Evolutionary conservation across 2,329 filamentous ascomycete species (phyloP).

Genomic region (Lojkania enalia): DNA sequence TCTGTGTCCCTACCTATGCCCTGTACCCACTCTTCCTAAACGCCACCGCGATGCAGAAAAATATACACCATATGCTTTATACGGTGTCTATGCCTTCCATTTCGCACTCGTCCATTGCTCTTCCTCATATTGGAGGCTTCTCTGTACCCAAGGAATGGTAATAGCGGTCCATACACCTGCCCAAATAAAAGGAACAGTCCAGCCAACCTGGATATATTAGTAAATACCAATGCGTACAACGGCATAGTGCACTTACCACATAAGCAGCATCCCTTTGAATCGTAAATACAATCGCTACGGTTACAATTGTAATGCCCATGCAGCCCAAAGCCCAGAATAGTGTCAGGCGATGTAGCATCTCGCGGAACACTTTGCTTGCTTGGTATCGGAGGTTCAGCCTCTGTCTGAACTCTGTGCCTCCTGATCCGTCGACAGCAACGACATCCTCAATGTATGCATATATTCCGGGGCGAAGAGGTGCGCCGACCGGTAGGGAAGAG

Average conservation of each 20-base stretch:
- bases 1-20: no score
- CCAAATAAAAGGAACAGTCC: slow-evolving; percentile 55
- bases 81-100: slow-evolving; percentile 40
- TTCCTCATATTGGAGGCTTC: slow-evolving; percentile 39
- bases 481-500: slow-evolving; percentile 55
- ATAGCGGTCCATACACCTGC: slow-evolving; percentile 51
- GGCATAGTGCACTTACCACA: slow-evolving; percentile 41
- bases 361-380: slow-evolving; percentile 57
- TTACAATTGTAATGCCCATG: slow-evolving; percentile 45
- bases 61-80: background rate
- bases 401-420: slow-evolving; percentile 57
- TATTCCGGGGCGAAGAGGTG: slow-evolving; percentile 57
- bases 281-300: slow-evolving; percentile 53
- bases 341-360: slow-evolving; percentile 57
- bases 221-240: background rate
- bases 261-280: slow-evolving; percentile 53
- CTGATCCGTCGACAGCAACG: slow-evolving; percentile 57
- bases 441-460: slow-evolving; percentile 60
- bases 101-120: slow-evolving; percentile 41
- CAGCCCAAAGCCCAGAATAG: slow-evolving; percentile 57
- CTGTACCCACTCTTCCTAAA: no score
- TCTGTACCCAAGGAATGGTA: slow-evolving; percentile 53
- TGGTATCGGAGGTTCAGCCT: slow-evolving; percentile 57
- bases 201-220: slow-evolving; percentile 46
- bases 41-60: slow-evolving; percentile 8